Base-by-base conservation (phyloP, 2,329 filamentous ascomycete genomes). In the Aspergillus aculeatus region DNA sequence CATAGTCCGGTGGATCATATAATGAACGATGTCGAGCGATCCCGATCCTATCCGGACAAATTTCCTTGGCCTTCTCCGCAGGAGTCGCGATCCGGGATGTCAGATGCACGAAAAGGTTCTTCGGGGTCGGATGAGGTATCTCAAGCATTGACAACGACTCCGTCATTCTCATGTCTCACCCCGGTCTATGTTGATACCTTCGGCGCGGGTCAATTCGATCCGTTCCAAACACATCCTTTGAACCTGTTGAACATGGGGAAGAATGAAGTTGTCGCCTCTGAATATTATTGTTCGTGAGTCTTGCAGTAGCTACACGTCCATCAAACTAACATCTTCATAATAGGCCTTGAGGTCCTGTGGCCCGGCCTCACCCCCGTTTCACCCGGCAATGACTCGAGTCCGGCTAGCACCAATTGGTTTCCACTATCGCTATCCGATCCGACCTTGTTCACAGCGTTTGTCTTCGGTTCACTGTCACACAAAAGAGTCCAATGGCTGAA, bases 381-480 rank as follows among this genome's bases (percentile, higher is more conserved):
- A 5, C 50, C 52, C 9, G 56, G 53, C 11, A 41, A 48, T 23
- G 51, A 50, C 11, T 47, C 57, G 7, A 50, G 51, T n/a, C 51
- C 56, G 6, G 19, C 56, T 3, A 61, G 58, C 24, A 56, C 61
- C 44, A 63, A 38, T 31, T 75, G 71, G 72, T 72, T 73, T 47
- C 66, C 71, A 5, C 63, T 75, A 12, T 68, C 71, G 1, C 56
- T 73, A 29, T 61, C 64, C 1, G 69, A 73, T 38, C 67, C 67
- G 0, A 68, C 68, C 5, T 58, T 75, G 19, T 73, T 73, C 24
- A 70, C 68, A 2, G 70, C 73, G 2, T 72, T 75, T 54, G 61
- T 73, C 48, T 73, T 68, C 51, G 69, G 68, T 2, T 67, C 72
- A 0, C 60, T 75, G 2, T 73, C 71, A 19, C 73, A 75, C 41